These are phyloP conservation scores for Polyplosphaeria fusca DNA, from an alignment of 495 filamentous ascomycete genomes.

Conservation along the genomic window DNA sequence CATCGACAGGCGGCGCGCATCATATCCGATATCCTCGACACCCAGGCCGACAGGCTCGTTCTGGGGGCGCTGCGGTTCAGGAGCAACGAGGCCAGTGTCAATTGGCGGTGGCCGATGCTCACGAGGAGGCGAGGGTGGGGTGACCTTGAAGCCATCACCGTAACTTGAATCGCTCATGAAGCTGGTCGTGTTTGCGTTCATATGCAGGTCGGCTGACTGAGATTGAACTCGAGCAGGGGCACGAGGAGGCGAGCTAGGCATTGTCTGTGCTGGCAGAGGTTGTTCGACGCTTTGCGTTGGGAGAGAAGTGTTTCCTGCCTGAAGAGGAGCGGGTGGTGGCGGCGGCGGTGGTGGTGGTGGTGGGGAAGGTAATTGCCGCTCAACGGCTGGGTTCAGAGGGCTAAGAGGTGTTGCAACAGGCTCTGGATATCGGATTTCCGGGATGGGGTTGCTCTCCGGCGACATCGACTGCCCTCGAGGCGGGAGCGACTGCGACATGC, in stretches of 20 bases:
- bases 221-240: slow-evolving; percentile 41
- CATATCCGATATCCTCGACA: slow-evolving; percentile 53
- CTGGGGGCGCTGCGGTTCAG: slow-evolving; percentile 10
- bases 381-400: slow-evolving; percentile 8
- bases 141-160: slow-evolving; percentile 58
- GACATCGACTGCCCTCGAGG: slow-evolving; percentile 38
- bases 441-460: slow-evolving; percentile 1
- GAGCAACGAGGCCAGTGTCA: background rate
- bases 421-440: slow-evolving; percentile 25
- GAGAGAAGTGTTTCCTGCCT: slow-evolving; percentile 35
- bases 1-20: slow-evolving; percentile 75
- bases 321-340: slow-evolving; percentile 10
- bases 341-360: slow-evolving; percentile 20
- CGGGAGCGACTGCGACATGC: slow-evolving; percentile 63
- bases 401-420: slow-evolving; percentile 9
- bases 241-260: slow-evolving; percentile 30
- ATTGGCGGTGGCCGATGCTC: background rate
- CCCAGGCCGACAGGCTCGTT: slow-evolving; percentile 46
- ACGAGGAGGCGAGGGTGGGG: slow-evolving; percentile 42
- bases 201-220: slow-evolving; percentile 34
- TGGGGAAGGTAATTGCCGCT: background rate
- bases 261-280: slow-evolving; percentile 4
- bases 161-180: slow-evolving; percentile 55
- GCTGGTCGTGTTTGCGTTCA: slow-evolving; percentile 33
- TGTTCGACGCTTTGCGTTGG: slow-evolving; percentile 10